Base-by-base conservation (phyloP, 768 basidiomycete species). In the Lenzites betulinus region DNA sequence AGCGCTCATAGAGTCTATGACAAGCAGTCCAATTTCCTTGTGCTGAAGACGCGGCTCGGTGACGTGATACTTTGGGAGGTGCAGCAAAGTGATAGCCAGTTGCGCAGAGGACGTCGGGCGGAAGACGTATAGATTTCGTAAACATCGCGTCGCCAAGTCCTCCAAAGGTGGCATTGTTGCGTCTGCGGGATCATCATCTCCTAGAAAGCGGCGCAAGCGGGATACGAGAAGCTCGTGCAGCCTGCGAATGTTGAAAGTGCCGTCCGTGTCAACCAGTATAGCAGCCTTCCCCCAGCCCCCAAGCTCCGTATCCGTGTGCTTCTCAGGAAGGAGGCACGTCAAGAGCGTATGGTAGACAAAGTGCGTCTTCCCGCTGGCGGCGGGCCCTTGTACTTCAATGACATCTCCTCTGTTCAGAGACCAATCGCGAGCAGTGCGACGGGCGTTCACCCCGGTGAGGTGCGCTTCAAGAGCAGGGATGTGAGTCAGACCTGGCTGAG, bases 341-440 rank as follows among this genome's bases (percentile, higher is more conserved):
- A 83, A 73, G 26, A 90, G 70, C 50, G 92, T 71, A 68, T 83
- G 80, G 69, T 88, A 88, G 26, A 92, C 73, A n/a, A 95, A 74
- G 63, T 89, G 88, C 2, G 89, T 87, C 74, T 94, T 95, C 28
- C 90, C 92, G 7, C 87, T 85, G 26, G 79, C 81, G 4, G 91
- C 77, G 2, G 86, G 82, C 1, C 92, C 92, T 72, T 92, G 88
- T 22, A 95, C 78, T 72, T 91, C 88, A 63, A 93, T 74, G 41
- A 90, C 79, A 70, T 92, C 87, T 36, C 88, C 88, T 47, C 78
- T 75, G 46, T 71, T 63, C 35, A 84, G 67, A 26, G 78, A 70
- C 26, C 76, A 67, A 63, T 69, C 55, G 44, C 49, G 48, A 16
- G 64, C 57, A 43, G 66, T 20, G 28, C 44, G 59, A 26, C 63